Evolutionary conservation across 225 moss, liverwort and hornwort genomes (phyloP).

Genomic region (Antitrichia curtipendula): DNA sequence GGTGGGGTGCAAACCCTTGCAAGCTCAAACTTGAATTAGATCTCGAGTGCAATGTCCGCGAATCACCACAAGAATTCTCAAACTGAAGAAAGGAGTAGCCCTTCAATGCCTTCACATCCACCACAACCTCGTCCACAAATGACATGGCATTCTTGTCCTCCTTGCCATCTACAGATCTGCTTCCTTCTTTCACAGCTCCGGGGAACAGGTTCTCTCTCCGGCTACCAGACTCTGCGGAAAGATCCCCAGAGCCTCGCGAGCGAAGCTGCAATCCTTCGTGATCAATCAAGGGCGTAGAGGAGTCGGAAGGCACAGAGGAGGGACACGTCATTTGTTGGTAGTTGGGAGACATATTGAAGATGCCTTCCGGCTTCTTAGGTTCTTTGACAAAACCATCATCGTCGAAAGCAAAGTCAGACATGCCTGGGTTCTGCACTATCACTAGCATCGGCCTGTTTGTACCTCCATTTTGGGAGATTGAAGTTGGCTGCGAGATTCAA

Average conservation of each 20-base stretch:
- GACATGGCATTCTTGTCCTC: slow-evolving; percentile 11
- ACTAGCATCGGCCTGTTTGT: slow-evolving; percentile 52
- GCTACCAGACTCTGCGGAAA: neutral
- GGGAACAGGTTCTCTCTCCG: slow-evolving; percentile 7
- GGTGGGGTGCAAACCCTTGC: slow-evolving; percentile 36
- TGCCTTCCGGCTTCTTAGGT: slow-evolving; percentile 1
- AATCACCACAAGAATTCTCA: slow-evolving; percentile 21
- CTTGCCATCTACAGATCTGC: slow-evolving; percentile 10
- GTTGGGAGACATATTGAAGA: neutral
- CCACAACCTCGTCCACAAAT: slow-evolving; percentile 47
- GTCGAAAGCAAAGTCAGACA: slow-evolving; percentile 14
- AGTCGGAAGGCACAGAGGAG: neutral
- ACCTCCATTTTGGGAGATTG: slow-evolving; percentile 28
- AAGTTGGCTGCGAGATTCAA: slow-evolving; percentile 52
- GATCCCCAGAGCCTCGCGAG: slow-evolving; percentile 7
- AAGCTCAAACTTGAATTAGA: slow-evolving; percentile 22
- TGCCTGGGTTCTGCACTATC: slow-evolving; percentile 84
- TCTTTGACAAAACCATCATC: slow-evolving; percentile 9
- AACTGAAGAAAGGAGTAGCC: slow-evolving; percentile 27
- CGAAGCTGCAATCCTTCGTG: slow-evolving; percentile 29
- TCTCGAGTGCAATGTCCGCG: slow-evolving; percentile 33
- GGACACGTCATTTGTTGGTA: slow-evolving; percentile 3
- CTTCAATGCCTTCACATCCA: slow-evolving; percentile 46
- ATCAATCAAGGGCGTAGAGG: slow-evolving; percentile 6
- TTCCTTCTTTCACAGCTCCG: slow-evolving; percentile 3